Conservation (phyloP, 768 basidiomycete species). For the Suillus alpinus region DNA sequence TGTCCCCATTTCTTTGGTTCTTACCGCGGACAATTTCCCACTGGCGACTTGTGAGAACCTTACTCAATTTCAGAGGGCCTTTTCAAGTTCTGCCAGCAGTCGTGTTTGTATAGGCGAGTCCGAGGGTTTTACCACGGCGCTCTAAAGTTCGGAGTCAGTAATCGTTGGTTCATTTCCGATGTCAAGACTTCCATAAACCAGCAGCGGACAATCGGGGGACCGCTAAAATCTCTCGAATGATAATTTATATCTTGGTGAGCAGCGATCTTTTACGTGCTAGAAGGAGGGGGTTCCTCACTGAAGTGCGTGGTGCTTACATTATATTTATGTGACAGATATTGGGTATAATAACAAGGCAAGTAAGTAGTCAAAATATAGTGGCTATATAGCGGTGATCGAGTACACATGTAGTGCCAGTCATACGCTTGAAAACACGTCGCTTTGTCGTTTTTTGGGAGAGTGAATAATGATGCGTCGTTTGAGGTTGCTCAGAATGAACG, state of each 20-base stretch:
- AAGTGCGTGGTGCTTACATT: not conserved
- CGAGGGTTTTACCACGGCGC: conserved; percentile 1
- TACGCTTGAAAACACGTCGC: not conserved
- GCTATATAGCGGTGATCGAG: not conserved
- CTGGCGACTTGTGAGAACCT: not conserved
- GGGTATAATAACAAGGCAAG: not conserved
- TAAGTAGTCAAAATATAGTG: not conserved
- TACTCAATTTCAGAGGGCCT: not conserved
- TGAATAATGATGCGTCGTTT: not conserved
- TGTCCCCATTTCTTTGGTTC: not conserved
- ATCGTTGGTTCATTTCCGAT: conserved; percentile 2
- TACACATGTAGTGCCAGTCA: not conserved
- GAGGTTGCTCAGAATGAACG: not conserved
- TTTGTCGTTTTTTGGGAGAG: too few relatives aligned
- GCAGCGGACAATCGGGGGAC: not conserved
- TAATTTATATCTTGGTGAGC: too few relatives aligned
- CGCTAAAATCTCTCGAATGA: not conserved
- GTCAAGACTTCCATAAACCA: not conserved
- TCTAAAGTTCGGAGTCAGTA: not conserved
- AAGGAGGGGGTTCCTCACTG: not conserved
- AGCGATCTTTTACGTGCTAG: not conserved
- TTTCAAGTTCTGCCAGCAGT: conserved; percentile 1
- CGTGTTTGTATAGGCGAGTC: not conserved
- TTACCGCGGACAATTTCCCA: not conserved
- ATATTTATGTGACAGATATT: not conserved